A percentile compares a stretch with the other conserved stretches of the same genome.
phyloP scores from a whole-genome alignment of 1,139 yeast species.

The Blastobotrys buckinghamii region DNA sequence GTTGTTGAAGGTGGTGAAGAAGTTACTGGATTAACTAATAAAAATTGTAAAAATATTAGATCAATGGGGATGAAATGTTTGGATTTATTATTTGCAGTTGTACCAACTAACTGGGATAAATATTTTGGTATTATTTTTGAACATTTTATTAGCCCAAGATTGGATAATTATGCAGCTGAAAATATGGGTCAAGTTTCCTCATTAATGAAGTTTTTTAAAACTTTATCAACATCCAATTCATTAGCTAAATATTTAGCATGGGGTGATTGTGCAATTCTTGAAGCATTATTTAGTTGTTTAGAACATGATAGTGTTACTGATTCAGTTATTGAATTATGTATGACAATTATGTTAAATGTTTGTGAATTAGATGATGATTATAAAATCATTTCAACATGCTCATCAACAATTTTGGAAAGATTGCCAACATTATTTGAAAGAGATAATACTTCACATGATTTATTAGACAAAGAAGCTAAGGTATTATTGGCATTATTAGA shows the following conservation, averaged over 20 bases:
- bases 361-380: constrained; percentile 38
- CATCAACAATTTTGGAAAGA: constrained; percentile 24
- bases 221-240: constrained; percentile 51
- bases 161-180: constrained; percentile 61
- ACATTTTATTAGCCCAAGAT: constrained; percentile 57
- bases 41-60: constrained; percentile 29
- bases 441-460: constrained; percentile 24
- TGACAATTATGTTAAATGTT: constrained; percentile 52
- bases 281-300: constrained; percentile 52
- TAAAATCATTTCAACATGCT: constrained; percentile 34
- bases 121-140: constrained; percentile 49
- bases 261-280: constrained; percentile 48
- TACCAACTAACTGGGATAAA: constrained; percentile 44
- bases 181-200: constrained; percentile 83
- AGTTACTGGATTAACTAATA: constrained; percentile 12
- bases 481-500: constrained; percentile 53
- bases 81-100: constrained; percentile 20
- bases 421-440: constrained; percentile 26
- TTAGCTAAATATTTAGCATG: constrained; percentile 43
- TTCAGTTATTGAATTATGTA: constrained; percentile 50
- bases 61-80: constrained; percentile 32
- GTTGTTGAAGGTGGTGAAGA: constrained; percentile 32
- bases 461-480: constrained; percentile 47
- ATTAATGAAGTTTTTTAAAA: constrained; percentile 57
- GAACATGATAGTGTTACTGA: constrained; percentile 58